Conservation (phyloP, 495 filamentous ascomycete species). For the Elaphomyces granulatus region DNA sequence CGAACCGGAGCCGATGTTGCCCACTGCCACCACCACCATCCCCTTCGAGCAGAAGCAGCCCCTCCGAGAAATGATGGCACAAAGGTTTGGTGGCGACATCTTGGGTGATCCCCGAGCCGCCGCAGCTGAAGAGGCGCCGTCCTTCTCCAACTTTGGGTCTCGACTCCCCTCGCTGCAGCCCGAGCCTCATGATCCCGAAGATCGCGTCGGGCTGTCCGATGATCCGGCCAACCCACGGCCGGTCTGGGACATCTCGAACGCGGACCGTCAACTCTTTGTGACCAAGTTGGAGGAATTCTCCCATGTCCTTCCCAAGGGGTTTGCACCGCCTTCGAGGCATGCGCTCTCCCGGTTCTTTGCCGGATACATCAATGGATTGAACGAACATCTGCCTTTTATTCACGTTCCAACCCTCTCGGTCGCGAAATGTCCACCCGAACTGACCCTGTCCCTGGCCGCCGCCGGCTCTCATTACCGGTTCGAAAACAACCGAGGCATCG, state of each 20-base stretch:
- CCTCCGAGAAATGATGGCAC: slow-evolving; percentile 16
- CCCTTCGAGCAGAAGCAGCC: slow-evolving; percentile 26
- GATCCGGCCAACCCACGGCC: slow-evolving; percentile 27
- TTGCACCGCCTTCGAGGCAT: slow-evolving; percentile 41
- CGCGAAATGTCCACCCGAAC: slow-evolving; percentile 30
- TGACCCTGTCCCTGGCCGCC: slow-evolving; percentile 33
- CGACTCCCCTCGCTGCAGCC: slow-evolving; percentile 54
- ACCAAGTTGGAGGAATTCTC: slow-evolving; percentile 51
- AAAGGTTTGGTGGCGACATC: slow-evolving; percentile 24
- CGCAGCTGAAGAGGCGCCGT: slow-evolving; percentile 26
- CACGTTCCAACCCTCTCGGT: slow-evolving; percentile 35
- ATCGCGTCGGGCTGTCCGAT: slow-evolving; percentile 32
- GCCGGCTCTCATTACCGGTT: slow-evolving; percentile 43
- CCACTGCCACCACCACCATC: slow-evolving; percentile 21
- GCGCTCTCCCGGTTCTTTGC: slow-evolving; percentile 34
- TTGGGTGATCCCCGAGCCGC: slow-evolving; percentile 25
- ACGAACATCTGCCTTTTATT: slow-evolving; percentile 36
- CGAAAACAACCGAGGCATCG: slow-evolving; percentile 50
- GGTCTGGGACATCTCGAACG: slow-evolving; percentile 50
- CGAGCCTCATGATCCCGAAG: slow-evolving; percentile 44
- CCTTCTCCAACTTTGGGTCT: slow-evolving; percentile 53
- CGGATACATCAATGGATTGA: slow-evolving; percentile 35
- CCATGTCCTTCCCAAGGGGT: slow-evolving; percentile 48
- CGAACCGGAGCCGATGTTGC: slow-evolving; percentile 28
- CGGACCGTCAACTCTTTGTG: slow-evolving; percentile 47